Conservation (phyloP, 345 rosid species). For the Zanthoxylum bungeanum region DNA sequence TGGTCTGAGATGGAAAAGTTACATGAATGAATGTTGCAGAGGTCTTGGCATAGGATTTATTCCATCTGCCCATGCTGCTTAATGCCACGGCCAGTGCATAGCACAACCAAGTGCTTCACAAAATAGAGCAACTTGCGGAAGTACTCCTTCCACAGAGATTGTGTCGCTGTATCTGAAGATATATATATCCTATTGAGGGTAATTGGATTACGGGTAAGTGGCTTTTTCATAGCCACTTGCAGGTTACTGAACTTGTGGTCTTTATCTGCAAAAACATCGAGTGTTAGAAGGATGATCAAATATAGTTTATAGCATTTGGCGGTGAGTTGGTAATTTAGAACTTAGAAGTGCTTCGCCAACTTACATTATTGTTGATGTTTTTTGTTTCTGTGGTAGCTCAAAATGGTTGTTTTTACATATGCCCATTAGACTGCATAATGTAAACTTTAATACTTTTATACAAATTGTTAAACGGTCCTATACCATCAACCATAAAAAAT, state of each 20-base stretch:
- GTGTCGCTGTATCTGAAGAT: neutral
- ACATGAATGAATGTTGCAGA: slow-evolving; percentile 21
- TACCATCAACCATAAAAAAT: neutral
- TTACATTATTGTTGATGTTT: neutral
- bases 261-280: neutral
- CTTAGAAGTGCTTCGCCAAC: neutral
- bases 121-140: neutral
- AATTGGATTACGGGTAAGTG: neutral
- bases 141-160: neutral
- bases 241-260: neutral
- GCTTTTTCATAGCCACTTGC: neutral
- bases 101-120: neutral
- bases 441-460: too few relatives aligned
- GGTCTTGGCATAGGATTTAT: neutral
- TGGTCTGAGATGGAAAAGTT: slow-evolving; percentile 41
- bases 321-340: neutral
- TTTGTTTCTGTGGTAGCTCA: neutral
- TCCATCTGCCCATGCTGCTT: neutral
- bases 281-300: neutral
- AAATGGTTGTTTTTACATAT: neutral
- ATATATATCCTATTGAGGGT: neutral
- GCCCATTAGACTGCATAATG: neutral
- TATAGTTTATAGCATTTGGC: neutral
- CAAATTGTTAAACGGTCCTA: too few relatives aligned
- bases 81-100: neutral